These are phyloP conservation scores for Penicillium egyptiacum DNA, from an alignment of 495 filamentous ascomycete species.

Conservation along the genomic window DNA sequence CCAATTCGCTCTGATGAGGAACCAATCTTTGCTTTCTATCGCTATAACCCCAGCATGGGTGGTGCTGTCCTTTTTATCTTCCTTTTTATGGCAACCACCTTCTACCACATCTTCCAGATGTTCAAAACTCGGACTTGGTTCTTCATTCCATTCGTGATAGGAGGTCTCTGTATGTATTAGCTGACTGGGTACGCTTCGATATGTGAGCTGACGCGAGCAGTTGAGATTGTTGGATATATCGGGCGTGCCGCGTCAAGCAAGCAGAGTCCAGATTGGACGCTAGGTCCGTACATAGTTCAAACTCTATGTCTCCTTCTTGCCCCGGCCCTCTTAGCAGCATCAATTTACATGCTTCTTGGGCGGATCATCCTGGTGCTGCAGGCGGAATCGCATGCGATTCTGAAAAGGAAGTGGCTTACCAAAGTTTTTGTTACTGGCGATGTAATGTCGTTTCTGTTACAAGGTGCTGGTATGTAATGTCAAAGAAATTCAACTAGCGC, in stretches of 20 bases:
- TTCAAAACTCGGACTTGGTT: constrained; percentile 55
- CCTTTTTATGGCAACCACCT: constrained; percentile 47
- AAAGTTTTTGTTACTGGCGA: constrained; percentile 26
- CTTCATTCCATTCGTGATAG: constrained; percentile 57
- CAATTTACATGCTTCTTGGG: constrained; percentile 56
- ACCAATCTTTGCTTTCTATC: constrained; percentile 12
- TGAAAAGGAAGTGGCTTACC: constrained; percentile 18
- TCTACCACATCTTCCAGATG: constrained; percentile 49
- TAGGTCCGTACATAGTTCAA: constrained; percentile 29
- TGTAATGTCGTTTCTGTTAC: constrained; percentile 20
- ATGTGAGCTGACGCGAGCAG: constrained; percentile 19
- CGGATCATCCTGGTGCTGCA: constrained; percentile 42
- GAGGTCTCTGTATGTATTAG: constrained; percentile 50
- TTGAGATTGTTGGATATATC: constrained; percentile 54
- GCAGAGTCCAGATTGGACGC: constrained; percentile 16
- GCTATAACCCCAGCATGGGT: constrained; percentile 41
- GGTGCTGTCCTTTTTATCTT: constrained; percentile 48
- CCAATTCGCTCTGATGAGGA: background rate
- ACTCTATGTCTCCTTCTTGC: constrained; percentile 36
- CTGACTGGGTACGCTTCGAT: background rate
- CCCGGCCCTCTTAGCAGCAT: constrained; percentile 48
- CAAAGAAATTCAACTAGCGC: background rate
- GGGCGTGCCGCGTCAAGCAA: constrained; percentile 42
- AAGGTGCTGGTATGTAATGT: constrained; percentile 12
- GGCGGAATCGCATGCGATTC: constrained; percentile 30